A percentile compares a stretch with the other conserved stretches of the same genome.
phyloP scores from a whole-genome alignment of 2,329 filamentous ascomycete genomes.

The Arthrobotrys megalospora region DNA sequence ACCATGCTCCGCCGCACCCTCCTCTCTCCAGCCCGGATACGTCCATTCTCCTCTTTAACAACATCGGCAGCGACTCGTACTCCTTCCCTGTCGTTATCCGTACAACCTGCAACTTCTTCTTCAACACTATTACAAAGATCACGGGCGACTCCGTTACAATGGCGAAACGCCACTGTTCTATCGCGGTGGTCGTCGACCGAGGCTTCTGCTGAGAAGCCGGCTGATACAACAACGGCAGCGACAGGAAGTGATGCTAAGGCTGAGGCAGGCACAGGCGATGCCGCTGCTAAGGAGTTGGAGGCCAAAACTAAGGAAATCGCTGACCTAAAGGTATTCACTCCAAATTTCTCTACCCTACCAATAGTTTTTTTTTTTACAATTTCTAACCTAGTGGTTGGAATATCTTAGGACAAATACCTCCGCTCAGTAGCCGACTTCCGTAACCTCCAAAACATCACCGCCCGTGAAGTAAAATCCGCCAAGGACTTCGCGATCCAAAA shows the following conservation, averaged over 20 bases:
- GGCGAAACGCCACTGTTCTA: conserved; percentile 51
- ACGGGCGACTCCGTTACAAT: conserved; percentile 49
- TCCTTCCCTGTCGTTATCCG: conserved; percentile 34
- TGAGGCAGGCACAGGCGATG: conserved; percentile 63
- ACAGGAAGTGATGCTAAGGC: conserved; percentile 66
- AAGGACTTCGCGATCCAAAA: conserved; percentile 93
- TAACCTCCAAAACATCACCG: conserved; percentile 95
- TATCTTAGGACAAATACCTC: conserved; percentile 88
- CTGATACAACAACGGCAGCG: conserved; percentile 67
- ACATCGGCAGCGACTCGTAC: conserved; percentile 62
- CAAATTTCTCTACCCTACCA: no score
- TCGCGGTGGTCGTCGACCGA: conserved; percentile 59
- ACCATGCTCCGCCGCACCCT: conserved; percentile 55
- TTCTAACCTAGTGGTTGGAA: background rate
- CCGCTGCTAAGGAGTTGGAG: conserved; percentile 76
- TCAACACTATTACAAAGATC: conserved; percentile 35
- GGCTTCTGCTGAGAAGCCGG: conserved; percentile 64
- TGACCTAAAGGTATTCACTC: conserved; percentile 82
- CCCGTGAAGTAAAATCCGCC: conserved; percentile 88
- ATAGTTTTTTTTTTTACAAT: no score
- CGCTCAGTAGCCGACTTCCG: conserved; percentile 96
- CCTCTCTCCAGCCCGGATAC: conserved; percentile 58
- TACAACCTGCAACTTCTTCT: conserved; percentile 27
- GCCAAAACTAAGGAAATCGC: conserved; percentile 79
- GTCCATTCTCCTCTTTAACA: conserved; percentile 65